Base-by-base conservation (phyloP, 495 filamentous ascomycete species). In the Podospora pseudocomata region DNA sequence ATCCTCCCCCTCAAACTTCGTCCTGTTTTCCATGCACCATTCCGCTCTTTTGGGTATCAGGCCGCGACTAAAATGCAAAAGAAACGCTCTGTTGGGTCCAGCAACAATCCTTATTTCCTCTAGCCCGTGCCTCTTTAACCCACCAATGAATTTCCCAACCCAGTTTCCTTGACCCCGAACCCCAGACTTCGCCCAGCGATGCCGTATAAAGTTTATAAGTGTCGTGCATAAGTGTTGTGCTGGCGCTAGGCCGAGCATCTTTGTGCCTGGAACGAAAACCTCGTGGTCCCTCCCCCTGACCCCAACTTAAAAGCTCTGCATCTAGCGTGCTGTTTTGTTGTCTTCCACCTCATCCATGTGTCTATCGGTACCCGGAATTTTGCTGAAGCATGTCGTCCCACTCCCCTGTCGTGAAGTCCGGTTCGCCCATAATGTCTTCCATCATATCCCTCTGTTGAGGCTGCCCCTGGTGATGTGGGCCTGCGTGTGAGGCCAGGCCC, bases 361-460 rank as follows among this genome's bases (percentile, higher is more conserved):
- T 49, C 39, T 49, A 49, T 49, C 39, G 39, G 15, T 49, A 49
- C 9, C 39, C 39, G 15, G 39, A 3, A 49, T 49, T 49, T 11
- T 49, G 39, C 13, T 49, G 39, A 30, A 77, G 65, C 27, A 77
- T 73, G 16, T 76, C 72, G 2, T 70, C 69, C 75, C 75, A 77
- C 1, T 76, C 74, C 1, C 70, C 73, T 49, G 39, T 16, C 27
- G 57, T 63, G 20, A 72, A 77, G 18, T 23, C 65, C 2, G 79
- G 67, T 63, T 76, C 76, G 32, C 73, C 75, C 65, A 81, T 68
- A 65, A 82, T 74, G 16, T 80, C 80, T 19, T 80, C 75, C 65
- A 76, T 78, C 67, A 81, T 79, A 11, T 79, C 80, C 23, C 77
- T 74, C 62, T 74, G 77, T 57, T 78, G 77, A 55, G 72, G 76